Conservation (phyloP, 192 early-diverging fungal genomes). For the Piromyces finnis region DNA sequence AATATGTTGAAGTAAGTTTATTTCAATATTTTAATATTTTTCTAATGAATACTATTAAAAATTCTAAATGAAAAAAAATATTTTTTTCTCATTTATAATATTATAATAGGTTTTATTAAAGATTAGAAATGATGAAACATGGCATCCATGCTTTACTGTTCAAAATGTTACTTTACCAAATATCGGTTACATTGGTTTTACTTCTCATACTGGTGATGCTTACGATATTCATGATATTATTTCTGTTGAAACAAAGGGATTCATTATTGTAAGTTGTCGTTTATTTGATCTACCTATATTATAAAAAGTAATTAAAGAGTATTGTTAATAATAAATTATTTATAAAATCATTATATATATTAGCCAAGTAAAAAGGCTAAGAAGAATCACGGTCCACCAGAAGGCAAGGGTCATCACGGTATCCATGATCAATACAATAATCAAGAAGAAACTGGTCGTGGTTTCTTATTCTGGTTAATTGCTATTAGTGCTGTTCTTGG, state of each 20-base stretch:
- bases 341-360: not conserved
- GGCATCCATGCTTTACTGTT: constrained; percentile 69
- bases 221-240: constrained; percentile 32
- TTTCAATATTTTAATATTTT: no score
- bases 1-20: not conserved
- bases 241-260: not conserved
- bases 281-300: no score
- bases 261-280: constrained; percentile 1
- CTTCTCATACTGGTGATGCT: constrained; percentile 80
- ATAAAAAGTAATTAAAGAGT: no score
- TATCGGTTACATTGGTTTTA: constrained; percentile 75
- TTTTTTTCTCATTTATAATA: no score
- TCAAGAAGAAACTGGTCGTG: not conserved
- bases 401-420: not conserved
- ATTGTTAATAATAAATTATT: no score
- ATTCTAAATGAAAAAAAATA: no score
- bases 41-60: no score
- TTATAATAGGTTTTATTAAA: constrained; percentile 22
- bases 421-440: not conserved
- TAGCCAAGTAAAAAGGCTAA: not conserved
- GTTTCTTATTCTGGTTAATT: not conserved
- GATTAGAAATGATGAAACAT: constrained; percentile 39
- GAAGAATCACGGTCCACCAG: not conserved
- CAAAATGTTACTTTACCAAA: constrained; percentile 58
- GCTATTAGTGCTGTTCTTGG: not conserved